Conservation (phyloP, 768 basidiomycete species). For the Collybia sordida region DNA sequence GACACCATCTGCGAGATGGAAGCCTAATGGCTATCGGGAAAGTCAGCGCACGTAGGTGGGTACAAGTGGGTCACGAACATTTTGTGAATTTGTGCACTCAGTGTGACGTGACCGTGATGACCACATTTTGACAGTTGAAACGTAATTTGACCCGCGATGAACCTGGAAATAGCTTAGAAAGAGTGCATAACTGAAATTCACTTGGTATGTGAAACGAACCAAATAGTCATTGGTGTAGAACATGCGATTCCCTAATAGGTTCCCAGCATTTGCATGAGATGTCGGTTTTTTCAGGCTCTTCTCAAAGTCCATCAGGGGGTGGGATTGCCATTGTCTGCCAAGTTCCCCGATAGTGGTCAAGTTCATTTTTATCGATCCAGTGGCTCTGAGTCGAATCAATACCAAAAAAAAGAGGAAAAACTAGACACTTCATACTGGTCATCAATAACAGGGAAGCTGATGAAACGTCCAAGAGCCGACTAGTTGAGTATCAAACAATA, state of each 20-base stretch:
- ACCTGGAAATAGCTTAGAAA: slow-evolving; percentile 6
- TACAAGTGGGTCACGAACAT: slow-evolving; percentile 38
- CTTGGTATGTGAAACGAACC: slow-evolving; percentile 3
- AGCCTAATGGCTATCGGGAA: slow-evolving; percentile 50
- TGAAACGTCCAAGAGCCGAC: slow-evolving; percentile 59
- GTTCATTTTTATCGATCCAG: slow-evolving; percentile 41
- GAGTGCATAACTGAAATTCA: neutral
- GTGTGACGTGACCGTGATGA: slow-evolving; percentile 60
- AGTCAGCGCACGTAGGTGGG: no score
- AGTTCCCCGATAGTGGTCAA: slow-evolving; percentile 37
- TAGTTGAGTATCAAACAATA: neutral
- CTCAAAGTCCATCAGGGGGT: slow-evolving; percentile 22
- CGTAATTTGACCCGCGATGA: slow-evolving; percentile 38
- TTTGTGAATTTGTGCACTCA: slow-evolving; percentile 65
- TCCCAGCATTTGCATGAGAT: slow-evolving; percentile 20
- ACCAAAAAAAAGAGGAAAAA: neutral
- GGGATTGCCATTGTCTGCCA: slow-evolving; percentile 38
- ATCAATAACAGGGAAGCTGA: slow-evolving; percentile 42
- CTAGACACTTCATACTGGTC: neutral
- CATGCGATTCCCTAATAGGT: slow-evolving; percentile 20
- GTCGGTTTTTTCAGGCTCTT: slow-evolving; percentile 18
- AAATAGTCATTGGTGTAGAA: slow-evolving; percentile 24
- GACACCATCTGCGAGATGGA: slow-evolving; percentile 69
- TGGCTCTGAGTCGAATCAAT: slow-evolving; percentile 28
- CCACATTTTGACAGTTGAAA: slow-evolving; percentile 63